These are phyloP conservation scores for Blakeslea trispora DNA, from an alignment of 371 early-diverging fungal genomes.

Conservation along the genomic window DNA sequence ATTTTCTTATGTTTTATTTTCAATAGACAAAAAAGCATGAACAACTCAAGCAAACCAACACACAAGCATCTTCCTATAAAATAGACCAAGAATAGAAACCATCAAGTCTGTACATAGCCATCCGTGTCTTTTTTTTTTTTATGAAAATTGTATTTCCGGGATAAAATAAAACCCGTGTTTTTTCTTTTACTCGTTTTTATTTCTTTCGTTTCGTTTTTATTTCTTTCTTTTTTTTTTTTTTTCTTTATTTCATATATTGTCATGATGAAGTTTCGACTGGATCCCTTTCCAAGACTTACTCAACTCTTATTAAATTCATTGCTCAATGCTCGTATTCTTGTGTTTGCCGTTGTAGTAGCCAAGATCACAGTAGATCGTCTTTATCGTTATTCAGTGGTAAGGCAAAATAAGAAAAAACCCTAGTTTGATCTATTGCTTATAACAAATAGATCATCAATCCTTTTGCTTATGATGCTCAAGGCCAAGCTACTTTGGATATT, in stretches of 20 bases:
- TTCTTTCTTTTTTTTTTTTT: slow-evolving; percentile 1
- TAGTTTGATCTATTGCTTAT: too few species aligned
- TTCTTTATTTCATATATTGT: slow-evolving; percentile 1
- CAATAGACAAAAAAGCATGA: slow-evolving; percentile 36
- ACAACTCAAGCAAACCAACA: slow-evolving; percentile 17
- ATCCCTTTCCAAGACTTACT: slow-evolving; percentile 44
- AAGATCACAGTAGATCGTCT: slow-evolving; percentile 49
- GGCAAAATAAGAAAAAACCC: too few species aligned
- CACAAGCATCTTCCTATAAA: slow-evolving; percentile 24
- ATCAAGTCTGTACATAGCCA: too few species aligned
- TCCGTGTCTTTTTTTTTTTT: not conserved
- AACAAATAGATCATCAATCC: slow-evolving; percentile 52
- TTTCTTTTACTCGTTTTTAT: not conserved
- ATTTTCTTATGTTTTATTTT: too few species aligned
- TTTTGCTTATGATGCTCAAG: slow-evolving; percentile 27
- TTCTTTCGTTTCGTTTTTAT: not conserved
- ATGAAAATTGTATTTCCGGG: not conserved
- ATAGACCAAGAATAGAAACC: slow-evolving; percentile 19
- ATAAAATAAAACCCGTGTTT: not conserved
- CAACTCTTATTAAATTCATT: slow-evolving; percentile 25
- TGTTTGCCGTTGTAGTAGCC: slow-evolving; percentile 38
- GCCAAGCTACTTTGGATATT: slow-evolving; percentile 43
- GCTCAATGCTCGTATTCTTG: slow-evolving; percentile 43
- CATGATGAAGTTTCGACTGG: slow-evolving; percentile 30
- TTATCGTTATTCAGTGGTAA: slow-evolving; percentile 46